Evolutionary conservation across 495 filamentous ascomycete genomes (phyloP), one percentile per base, ranked within the genome.

Genomic region (Alectoria sarmentosa): DNA sequence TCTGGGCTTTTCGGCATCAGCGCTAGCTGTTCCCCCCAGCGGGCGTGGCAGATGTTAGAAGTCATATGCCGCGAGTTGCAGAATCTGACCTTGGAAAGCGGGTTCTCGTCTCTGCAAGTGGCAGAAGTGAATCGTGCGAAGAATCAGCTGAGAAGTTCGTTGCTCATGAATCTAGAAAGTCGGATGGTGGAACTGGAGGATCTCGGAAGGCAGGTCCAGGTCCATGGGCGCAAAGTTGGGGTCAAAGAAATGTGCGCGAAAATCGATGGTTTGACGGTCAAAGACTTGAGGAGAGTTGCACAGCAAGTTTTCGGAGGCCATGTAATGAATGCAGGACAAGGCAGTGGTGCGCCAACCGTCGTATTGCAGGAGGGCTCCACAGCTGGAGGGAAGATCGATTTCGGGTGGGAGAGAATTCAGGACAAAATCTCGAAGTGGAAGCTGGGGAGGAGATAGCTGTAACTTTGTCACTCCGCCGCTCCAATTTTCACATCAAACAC

Each of bases 151-250:
- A 83, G 91, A 42, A 91, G 88, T 17, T 89, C 87, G 48, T 78
- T 99, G 32, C 83, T 99, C 46, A 98, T 99, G 95, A 99, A 99
- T 77, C 83, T 99, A 1, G 94, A 99, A 78, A 90, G 85, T 65
- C 84, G 95, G 49, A 97, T 98, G 94, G 91, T 98, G 17, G 95
- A 97, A 76, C 78, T 99, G n/a, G 94, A 99, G 78, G 94, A 99
- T 76, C 81, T 99, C 9, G 94, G 95, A 44, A 81, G 94, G 65
- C 94, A 98, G 76, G 90, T 99, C 13, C 95, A 98, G 75, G 91
- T 96, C 17, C 91, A 97, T 73, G 93, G 92, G 14, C 82, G 86
- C 59, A 96, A 97, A 76, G 84, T 98, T 48, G 86, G 91, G 0
- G 91, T 96, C 10, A 84, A 82, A 66, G 93, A 98, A 77, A 99